phyloP scores from a whole-genome alignment of 495 filamentous ascomycete species.

The Durotheca rogersii region DNA sequence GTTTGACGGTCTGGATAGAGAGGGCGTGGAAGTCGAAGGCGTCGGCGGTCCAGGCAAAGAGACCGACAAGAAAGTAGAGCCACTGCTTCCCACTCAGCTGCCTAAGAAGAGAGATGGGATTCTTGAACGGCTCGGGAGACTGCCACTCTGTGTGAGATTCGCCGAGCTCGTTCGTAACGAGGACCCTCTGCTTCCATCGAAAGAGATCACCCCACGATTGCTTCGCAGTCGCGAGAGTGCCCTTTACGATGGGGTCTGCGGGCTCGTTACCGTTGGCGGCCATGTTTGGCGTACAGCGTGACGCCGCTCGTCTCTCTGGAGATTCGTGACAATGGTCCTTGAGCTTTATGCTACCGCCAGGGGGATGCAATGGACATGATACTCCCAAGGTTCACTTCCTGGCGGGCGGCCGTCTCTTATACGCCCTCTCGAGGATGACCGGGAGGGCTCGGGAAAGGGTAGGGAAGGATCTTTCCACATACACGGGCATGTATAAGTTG shows the following conservation, averaged over 20 bases:
- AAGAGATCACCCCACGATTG: conserved; percentile 66
- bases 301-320: not conserved
- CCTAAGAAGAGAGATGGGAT: conserved; percentile 61
- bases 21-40: conserved; percentile 78
- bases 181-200: conserved; percentile 65
- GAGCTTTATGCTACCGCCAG: no score
- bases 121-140: conserved; percentile 55
- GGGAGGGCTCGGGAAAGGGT: not conserved
- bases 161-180: conserved; percentile 59
- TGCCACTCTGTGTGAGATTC: conserved; percentile 61
- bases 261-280: conserved; percentile 44
- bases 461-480: not conserved
- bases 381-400: not conserved
- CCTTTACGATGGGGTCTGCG: conserved; percentile 61
- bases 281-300: conserved; percentile 7
- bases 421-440: not conserved
- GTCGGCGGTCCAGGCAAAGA: conserved; percentile 66
- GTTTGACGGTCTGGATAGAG: conserved; percentile 67
- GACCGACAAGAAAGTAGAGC: conserved; percentile 65
- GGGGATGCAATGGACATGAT: not conserved
- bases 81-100: conserved; percentile 58
- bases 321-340: not conserved
- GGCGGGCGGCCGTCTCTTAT: conserved; percentile 2
- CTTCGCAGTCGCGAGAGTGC: conserved; percentile 56
- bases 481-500: no score